A percentile compares a stretch with the other conserved stretches of the same genome.
phyloP scores from a whole-genome alignment of 371 early-diverging fungal genomes.

The Actinomucor elegans region DNA sequence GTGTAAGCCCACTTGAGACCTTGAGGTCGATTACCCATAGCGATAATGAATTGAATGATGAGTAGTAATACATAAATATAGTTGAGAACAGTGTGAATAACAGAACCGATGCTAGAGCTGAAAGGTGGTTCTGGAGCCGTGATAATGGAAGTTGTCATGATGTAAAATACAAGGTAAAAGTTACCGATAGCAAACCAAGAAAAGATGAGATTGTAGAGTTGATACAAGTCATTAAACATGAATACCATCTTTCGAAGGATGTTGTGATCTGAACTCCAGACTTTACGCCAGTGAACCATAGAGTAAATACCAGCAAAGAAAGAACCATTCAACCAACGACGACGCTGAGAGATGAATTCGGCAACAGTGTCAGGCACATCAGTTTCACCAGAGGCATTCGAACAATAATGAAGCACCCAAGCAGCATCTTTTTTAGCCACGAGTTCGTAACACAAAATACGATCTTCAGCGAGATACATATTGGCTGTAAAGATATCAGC shows the following conservation, averaged over 20 bases:
- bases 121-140: no score
- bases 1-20: conserved; percentile 72
- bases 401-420: conserved; percentile 66
- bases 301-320: conserved; percentile 66
- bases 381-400: conserved; percentile 73
- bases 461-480: conserved; percentile 83
- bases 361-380: conserved; percentile 77
- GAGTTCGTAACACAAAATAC: conserved; percentile 86
- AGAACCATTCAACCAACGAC: conserved; percentile 86
- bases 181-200: conserved; percentile 76
- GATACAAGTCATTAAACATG: conserved; percentile 65
- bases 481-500: conserved; percentile 69
- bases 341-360: conserved; percentile 82
- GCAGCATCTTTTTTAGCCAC: conserved; percentile 67
- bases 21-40: conserved; percentile 84
- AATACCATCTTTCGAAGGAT: conserved; percentile 61
- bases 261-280: conserved; percentile 61
- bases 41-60: conserved; percentile 65
- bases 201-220: conserved; percentile 57
- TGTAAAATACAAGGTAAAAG: conserved; percentile 73
- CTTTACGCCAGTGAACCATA: conserved; percentile 48
- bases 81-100: conserved; percentile 43
- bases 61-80: conserved; percentile 64
- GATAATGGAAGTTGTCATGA: conserved; percentile 53
- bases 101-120: conserved; percentile 26